Base-by-base conservation (phyloP, 352 stramenopile species). In the Phytophthora tubulina region DNA sequence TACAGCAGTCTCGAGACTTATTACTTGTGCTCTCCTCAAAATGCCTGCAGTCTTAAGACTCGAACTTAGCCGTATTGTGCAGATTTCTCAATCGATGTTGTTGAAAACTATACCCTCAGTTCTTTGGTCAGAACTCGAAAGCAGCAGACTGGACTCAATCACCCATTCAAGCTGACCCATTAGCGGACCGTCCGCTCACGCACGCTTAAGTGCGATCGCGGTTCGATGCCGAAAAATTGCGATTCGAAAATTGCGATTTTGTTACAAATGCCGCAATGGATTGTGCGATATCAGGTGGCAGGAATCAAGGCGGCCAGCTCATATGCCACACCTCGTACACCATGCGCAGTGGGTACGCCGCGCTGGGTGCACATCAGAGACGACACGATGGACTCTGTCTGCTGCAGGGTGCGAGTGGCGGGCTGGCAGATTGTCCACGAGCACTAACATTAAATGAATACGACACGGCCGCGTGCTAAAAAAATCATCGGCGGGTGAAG, bases 171-270 rank as follows among this genome's bases (percentile, higher is more conserved):
- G 10, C 10, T 46, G 41, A 58, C 35, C 42, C 36, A 63, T 51
- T 63, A 46, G 41, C 41, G 41, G 41, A 46, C 5, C 35, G 7
- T 59, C 33, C 67, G 57, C 67, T 46, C n/a, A 6, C 30, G 27
- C 63, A 32, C 44, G 35, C 39, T 44, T 62, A 62, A 62, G 39
- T 62, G 30, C 54, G 54, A 54, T 45, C 31, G 15, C 8, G 33
- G 57, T 33, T 57, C 21, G n/a, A 56, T 60, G 49, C 55, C 27
- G 27, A 67, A 72, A 76, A n/a, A 58, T 61, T 65, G 27, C 44
- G 27, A 58, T 59, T 42, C 17, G 33, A 50, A 44, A 41, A 21
- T 32, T 58, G 17, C 30, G n/a, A 17, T 58, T 30, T n/a, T 42
- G 36, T 31, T 45, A 53, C 11, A 45, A 36, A 35, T 51, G 54